Evolutionary conservation across 202 grass and related monocot species (phyloP).

Genomic region (Zoysia matrella): DNA sequence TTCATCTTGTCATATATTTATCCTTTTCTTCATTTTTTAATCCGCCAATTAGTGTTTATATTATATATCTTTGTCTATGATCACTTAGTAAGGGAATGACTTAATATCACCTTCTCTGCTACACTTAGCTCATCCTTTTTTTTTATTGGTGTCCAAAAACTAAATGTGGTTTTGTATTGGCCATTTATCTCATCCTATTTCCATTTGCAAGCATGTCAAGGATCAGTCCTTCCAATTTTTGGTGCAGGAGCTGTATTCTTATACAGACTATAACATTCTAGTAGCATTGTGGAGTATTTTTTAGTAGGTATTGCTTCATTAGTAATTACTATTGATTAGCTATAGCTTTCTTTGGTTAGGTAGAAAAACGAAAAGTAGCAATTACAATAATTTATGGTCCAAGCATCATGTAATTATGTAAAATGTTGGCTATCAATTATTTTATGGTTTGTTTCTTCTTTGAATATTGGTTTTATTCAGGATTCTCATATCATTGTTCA

Average conservation of each 20-base stretch:
- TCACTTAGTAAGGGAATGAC: background rate
- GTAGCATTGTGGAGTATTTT: background rate
- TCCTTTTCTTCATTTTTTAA: background rate
- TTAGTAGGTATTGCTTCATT: too few relatives aligned
- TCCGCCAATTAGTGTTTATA: background rate
- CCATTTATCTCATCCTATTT: slow-evolving; percentile 27
- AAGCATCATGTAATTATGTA: too few relatives aligned
- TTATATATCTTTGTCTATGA: background rate
- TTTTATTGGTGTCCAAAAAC: background rate
- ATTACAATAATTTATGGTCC: too few relatives aligned
- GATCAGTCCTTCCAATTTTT: slow-evolving; percentile 31
- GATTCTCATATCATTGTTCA: too few relatives aligned
- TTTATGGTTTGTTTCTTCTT: too few relatives aligned
- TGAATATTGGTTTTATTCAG: too few relatives aligned
- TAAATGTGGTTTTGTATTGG: slow-evolving; percentile 14
- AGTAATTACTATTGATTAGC: too few relatives aligned
- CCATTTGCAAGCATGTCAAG: slow-evolving; percentile 2
- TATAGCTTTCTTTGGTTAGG: too few relatives aligned
- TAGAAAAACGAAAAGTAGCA: too few relatives aligned
- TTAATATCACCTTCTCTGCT: slow-evolving; percentile 16
- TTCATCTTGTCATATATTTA: slow-evolving; percentile 1
- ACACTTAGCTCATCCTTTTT: slow-evolving; percentile 10
- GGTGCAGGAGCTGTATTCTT: slow-evolving; percentile 41
- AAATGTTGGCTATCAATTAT: too few relatives aligned
- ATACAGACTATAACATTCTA: slow-evolving; percentile 37